A percentile compares a stretch with the other conserved stretches of the same genome.
phyloP scores from a whole-genome alignment of 139 green algal genomes.

The Coelastrella sp. region DNA sequence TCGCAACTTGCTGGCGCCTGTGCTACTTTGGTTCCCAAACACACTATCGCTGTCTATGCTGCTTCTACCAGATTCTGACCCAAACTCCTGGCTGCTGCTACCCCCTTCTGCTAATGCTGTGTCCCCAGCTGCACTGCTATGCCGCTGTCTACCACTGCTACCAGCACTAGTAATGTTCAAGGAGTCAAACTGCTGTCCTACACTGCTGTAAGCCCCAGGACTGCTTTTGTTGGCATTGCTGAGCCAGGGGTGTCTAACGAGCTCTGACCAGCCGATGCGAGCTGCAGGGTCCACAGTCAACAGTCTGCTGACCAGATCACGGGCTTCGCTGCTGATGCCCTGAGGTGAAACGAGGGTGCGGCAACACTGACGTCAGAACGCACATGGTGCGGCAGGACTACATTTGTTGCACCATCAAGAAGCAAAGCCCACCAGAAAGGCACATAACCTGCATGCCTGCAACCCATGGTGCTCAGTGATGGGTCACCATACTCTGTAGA shows the following conservation, averaged over 20 bases:
- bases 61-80: background rate
- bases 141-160: background rate
- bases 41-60: background rate
- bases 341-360: too few species aligned
- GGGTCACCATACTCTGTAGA: too few species aligned
- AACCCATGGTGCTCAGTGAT: too few species aligned
- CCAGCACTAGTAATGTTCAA: background rate
- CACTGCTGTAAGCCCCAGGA: background rate
- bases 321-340: conserved; percentile 46
- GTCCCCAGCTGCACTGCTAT: background rate
- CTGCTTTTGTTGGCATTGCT: conserved; percentile 40
- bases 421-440: too few species aligned
- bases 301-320: conserved; percentile 73
- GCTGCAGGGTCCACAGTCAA: conserved; percentile 79
- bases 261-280: conserved; percentile 69
- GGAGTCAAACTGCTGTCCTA: background rate
- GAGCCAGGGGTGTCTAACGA: conserved; percentile 69
- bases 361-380: too few species aligned
- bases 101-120: background rate
- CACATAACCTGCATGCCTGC: too few species aligned
- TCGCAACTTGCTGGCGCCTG: background rate
- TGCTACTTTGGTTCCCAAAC: background rate
- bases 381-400: too few species aligned
- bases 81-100: too few species aligned
- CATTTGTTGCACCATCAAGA: too few species aligned